Conservation (phyloP, 768 basidiomycete species). For the Xerocomellus chrysenteron region DNA sequence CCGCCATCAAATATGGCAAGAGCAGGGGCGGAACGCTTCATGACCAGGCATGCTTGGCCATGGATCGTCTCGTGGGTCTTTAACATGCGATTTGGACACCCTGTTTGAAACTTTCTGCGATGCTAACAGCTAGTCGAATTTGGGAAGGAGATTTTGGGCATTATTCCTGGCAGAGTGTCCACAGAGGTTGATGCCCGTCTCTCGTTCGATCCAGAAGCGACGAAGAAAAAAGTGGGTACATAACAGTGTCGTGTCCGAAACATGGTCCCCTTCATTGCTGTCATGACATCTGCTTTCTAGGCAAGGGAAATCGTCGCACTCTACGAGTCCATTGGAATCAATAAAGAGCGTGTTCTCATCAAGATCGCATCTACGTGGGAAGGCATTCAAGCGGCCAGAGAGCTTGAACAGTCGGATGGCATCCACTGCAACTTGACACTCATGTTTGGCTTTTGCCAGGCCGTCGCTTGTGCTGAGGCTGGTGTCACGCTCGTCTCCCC, state of each 20-base stretch:
- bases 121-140: constrained; percentile 83
- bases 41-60: constrained; percentile 68
- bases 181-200: constrained; percentile 97
- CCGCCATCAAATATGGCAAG: constrained; percentile 71
- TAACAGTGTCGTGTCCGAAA: neutral
- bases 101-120: neutral
- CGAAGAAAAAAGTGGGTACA: constrained; percentile 68
- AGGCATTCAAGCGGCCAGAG: constrained; percentile 95
- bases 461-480: constrained; percentile 96
- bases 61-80: constrained; percentile 78
- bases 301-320: constrained; percentile 84
- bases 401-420: constrained; percentile 82
- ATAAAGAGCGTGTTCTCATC: constrained; percentile 90
- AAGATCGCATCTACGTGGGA: constrained; percentile 99
- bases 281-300: constrained; percentile 27
- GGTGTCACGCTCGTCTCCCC: constrained; percentile 95
- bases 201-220: constrained; percentile 88
- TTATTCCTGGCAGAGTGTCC: constrained; percentile 96
- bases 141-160: constrained; percentile 86
- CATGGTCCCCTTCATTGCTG: neutral
- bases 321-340: constrained; percentile 86
- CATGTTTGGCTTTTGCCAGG: constrained; percentile 95
- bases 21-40: constrained; percentile 75
- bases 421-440: constrained; percentile 99
- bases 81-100: neutral